Percentiles rank a stretch among this genome's conserved stretches.
phyloP scores from a whole-genome alignment of 805 yeast genomes.

The Dipodascopsis tothii region DNA sequence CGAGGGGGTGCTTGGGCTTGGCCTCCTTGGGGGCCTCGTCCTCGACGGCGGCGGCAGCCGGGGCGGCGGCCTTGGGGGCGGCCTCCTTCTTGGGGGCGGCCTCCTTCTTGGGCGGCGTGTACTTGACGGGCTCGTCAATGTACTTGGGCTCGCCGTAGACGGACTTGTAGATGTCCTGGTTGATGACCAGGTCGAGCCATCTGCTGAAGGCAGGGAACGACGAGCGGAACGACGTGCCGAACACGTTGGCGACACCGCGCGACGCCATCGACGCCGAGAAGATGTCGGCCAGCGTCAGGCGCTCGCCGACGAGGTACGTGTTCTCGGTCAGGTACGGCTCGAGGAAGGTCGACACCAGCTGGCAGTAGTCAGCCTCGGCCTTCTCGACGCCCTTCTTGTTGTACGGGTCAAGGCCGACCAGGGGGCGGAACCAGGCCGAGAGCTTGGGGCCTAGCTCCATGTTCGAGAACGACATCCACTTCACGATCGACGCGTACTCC shows the following conservation, averaged over 20 bases:
- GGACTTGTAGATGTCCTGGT: constrained; percentile 42
- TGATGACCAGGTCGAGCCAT: constrained; percentile 57
- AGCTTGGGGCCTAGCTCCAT: constrained; percentile 49
- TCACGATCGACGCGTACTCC: constrained; percentile 60
- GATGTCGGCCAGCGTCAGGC: constrained; percentile 58
- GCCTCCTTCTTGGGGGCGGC: constrained; percentile 26
- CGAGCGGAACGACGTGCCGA: constrained; percentile 59
- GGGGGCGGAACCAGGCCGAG: constrained; percentile 49
- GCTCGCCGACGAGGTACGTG: constrained; percentile 68
- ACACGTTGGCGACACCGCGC: constrained; percentile 52
- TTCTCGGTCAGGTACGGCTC: constrained; percentile 53
- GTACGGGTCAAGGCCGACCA: constrained; percentile 62
- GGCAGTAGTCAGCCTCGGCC: constrained; percentile 36
- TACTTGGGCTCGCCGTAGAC: constrained; percentile 45
- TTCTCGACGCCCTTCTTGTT: constrained; percentile 61
- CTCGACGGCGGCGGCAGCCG: constrained; percentile 40
- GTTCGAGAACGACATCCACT: constrained; percentile 73
- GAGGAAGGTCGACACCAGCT: constrained; percentile 28
- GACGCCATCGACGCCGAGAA: constrained; percentile 42
- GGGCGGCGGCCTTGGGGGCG: constrained; percentile 28
- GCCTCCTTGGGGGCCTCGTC: constrained; percentile 29
- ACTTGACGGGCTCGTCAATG: constrained; percentile 59
- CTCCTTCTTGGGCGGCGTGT: constrained; percentile 56
- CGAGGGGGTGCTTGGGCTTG: constrained; percentile 88
- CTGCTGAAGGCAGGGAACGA: constrained; percentile 55